Evolutionary conservation across 179 eudicot species (phyloP), one percentile per base, ranked within the genome.

Genomic region (Beta corolliflora): DNA sequence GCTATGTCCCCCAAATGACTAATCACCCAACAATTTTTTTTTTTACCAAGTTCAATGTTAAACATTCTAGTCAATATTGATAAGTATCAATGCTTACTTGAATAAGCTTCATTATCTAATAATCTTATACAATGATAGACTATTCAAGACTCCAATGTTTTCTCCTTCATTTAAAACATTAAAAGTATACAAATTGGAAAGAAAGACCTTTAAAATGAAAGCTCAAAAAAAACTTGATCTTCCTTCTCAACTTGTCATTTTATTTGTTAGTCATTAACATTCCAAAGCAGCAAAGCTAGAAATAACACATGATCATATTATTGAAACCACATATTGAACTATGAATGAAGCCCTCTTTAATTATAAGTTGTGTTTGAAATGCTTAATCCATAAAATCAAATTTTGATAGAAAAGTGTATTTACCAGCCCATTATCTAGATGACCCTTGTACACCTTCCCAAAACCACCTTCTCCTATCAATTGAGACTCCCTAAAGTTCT

Each of bases 381-480:
- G 71, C 48, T 5, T 18, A 13, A 69, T 16, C 23, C 25, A 18
- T 8, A n/a, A 2, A 7, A 69, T 23, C 5, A 45, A 69, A 10
- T 69, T 69, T 45, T 21, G 45, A 5, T 0, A 46, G 29, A 14
- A 13, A 31, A 25, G 44, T 41, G 19, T 13, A 2, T 83, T 78
- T 78, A 88, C 97, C 91, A 88, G 85, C 58, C 90, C 91, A 21
- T 90, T 83, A 21, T 89, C 97, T 11, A 92, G 81, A n/a, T 85
- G 86, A 56, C 96, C 97, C 88, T 84, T 92, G 78, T 85, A 95
- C 85, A 93, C 97, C 79, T 92, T 87, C 77, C 97, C 98, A 76
- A 95, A 95, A 23, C 97, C 97, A 2, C 98, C 90, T 53, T 86
- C 90, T 15, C 90, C 90, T 76, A 88, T 67, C 55, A 88, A 50